phyloP scores from a whole-genome alignment of 305 asterid genomes.

The Fraxinus latifolia region DNA sequence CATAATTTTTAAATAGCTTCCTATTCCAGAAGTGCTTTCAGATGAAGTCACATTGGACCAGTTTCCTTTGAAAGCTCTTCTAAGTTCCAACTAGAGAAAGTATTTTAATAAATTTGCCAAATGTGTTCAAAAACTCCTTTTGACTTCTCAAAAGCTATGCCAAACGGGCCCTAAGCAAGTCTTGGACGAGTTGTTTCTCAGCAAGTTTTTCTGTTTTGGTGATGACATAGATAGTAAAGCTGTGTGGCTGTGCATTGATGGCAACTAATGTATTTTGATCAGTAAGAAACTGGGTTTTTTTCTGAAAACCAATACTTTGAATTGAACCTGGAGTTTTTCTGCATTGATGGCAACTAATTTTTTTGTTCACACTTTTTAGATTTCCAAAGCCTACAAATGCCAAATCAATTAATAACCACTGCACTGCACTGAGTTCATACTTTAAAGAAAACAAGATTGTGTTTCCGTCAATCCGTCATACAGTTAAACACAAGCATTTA shows the following conservation, averaged over 20 bases:
- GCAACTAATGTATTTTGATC: neutral
- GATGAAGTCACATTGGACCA: too few species aligned
- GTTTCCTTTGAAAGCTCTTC: too few species aligned
- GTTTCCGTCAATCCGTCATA: neutral
- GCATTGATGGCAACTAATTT: neutral
- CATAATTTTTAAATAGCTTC: too few species aligned
- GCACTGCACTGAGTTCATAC: neutral
- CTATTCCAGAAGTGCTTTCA: too few species aligned
- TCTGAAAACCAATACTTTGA: neutral
- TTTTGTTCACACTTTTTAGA: neutral
- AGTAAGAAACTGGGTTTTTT: neutral
- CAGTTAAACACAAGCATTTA: neutral
- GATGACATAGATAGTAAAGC: neutral
- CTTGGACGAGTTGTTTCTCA: neutral
- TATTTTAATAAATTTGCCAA: too few species aligned
- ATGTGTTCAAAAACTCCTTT: too few species aligned
- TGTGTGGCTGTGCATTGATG: neutral
- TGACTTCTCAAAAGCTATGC: too few species aligned
- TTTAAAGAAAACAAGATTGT: neutral
- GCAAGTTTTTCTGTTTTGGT: neutral
- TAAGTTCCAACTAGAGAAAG: too few species aligned
- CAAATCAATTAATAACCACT: neutral
- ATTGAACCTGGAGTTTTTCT: neutral
- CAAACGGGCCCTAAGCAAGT: neutral
- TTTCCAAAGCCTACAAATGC: neutral